Evolutionary conservation across 2,329 filamentous ascomycete genomes (phyloP).

Genomic region (Ophiostoma montium): DNA sequence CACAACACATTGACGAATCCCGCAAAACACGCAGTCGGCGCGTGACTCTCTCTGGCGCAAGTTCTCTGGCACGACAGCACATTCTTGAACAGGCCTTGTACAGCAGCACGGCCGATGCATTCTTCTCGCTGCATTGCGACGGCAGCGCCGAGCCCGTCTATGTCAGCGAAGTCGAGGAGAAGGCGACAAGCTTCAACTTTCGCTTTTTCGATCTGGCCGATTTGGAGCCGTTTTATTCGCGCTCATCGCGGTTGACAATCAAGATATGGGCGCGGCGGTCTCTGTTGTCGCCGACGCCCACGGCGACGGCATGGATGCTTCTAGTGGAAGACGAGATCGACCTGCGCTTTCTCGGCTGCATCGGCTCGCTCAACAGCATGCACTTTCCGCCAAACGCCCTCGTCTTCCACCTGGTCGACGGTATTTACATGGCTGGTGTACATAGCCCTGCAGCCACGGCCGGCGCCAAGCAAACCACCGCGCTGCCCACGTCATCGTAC

Average conservation of each 20-base stretch:
- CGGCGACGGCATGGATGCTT: slow-evolving; percentile 26
- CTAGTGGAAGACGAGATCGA: slow-evolving; percentile 61
- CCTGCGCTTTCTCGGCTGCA: slow-evolving; percentile 60
- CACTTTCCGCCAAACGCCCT: slow-evolving; percentile 70
- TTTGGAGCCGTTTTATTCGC: slow-evolving; percentile 48
- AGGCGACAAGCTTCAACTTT: slow-evolving; percentile 84
- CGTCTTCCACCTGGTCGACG: slow-evolving; percentile 24
- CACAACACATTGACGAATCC: background rate
- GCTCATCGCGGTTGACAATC: slow-evolving; percentile 49
- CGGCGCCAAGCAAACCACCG: slow-evolving; percentile 22
- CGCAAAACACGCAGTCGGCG: slow-evolving; percentile 27
- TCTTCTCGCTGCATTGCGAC: slow-evolving; percentile 69
- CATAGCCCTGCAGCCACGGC: slow-evolving; percentile 22
- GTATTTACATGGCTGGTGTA: slow-evolving; percentile 21
- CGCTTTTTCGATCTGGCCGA: slow-evolving; percentile 63
- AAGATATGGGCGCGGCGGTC: slow-evolving; percentile 56
- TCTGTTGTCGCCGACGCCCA: background rate
- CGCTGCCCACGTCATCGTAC: slow-evolving; percentile 60
- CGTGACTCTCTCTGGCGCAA: slow-evolving; percentile 32
- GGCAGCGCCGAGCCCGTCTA: slow-evolving; percentile 63
- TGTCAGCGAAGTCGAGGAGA: slow-evolving; percentile 67
- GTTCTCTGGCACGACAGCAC: slow-evolving; percentile 43
- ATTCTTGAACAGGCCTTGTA: slow-evolving; percentile 61
- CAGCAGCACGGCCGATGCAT: slow-evolving; percentile 66
- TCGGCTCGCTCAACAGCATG: slow-evolving; percentile 53